Percentiles rank a stretch among this genome's conserved stretches.
Evolutionary conservation across 352 stramenopile genomes (phyloP).

Genomic region (Peronospora destructor): DNA sequence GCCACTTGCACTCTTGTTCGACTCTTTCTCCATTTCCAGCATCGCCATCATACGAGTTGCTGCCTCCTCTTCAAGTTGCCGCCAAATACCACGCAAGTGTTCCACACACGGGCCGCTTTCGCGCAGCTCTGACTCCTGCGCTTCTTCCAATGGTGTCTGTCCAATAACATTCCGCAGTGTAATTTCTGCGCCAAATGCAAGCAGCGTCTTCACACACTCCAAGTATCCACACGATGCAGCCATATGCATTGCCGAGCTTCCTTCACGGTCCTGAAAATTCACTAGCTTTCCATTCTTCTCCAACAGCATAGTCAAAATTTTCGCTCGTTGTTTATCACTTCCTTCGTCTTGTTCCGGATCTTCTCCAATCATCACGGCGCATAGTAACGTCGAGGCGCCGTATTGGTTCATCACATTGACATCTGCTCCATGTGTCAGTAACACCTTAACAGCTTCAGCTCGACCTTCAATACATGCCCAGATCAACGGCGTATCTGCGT

Average conservation of each 20-base stretch:
- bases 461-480: constrained; percentile 81
- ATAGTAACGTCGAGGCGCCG: constrained; percentile 64
- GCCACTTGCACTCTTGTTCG: constrained; percentile 7
- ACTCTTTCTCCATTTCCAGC: constrained; percentile 75
- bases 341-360: constrained; percentile 47
- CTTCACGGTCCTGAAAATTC: constrained; percentile 78
- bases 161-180: constrained; percentile 72
- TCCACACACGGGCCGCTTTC: constrained; percentile 55
- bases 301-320: constrained; percentile 59
- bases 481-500: constrained; percentile 70
- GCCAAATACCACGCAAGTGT: constrained; percentile 57
- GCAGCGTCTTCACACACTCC: constrained; percentile 59
- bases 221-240: constrained; percentile 68
- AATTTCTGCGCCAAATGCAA: constrained; percentile 59
- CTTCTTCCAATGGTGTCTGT: constrained; percentile 76
- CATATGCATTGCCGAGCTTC: constrained; percentile 79
- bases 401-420: constrained; percentile 68
- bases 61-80: constrained; percentile 67
- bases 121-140: constrained; percentile 50
- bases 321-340: constrained; percentile 38
- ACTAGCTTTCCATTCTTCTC: constrained; percentile 56
- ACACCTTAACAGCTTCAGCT: constrained; percentile 52
- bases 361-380: constrained; percentile 73
- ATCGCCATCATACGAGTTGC: constrained; percentile 74
- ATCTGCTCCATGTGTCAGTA: constrained; percentile 54